Evolutionary conservation across 306 rosid genomes (phyloP), one percentile per base, ranked within the genome.

Genomic region (Canavalia gladiata): DNA sequence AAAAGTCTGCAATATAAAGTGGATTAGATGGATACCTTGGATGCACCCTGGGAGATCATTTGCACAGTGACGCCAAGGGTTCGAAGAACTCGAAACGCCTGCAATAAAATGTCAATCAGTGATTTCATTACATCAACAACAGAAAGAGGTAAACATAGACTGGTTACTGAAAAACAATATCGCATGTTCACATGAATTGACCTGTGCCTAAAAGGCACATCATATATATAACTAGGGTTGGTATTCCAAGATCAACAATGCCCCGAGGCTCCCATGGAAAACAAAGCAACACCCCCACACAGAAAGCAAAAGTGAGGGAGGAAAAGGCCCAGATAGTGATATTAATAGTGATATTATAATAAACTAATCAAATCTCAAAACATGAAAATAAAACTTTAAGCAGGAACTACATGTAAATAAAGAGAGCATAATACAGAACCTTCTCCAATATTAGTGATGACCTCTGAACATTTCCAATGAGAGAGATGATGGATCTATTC

Each of bases 11-110:
- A 47, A 74, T 43, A 8, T 11, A 6, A 7, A 78, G 46, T 71
- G 37, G 78, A 72, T 73, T 66, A 51, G 83, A 64, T 59, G 60
- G 72, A 79, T 79, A 94, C 98, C 98, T 94, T 94, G 34, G 97
- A 92, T 76, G 97, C 97, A 65, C 97, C 98, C 90, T 92, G 97
- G 60, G 98, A 94, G 84, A 94, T 92, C 98, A 94, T 94, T 84
- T 94, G 98, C 82, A 94, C 98, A 81, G 91, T 92, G 72, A 94
- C 93, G 25, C 92, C 93, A 78, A 76, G 90, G 34, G 86, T 85
- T 76, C 91, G 96, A 58, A 94, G 93, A 85, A 92, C 98, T 12
- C 46, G 81, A 57, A 94, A 94, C 57, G 88, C 97, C 98, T 94
- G 91, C 71, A 77, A 82, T 54, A 86, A 70, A 55, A 73, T 59